Conservation (phyloP, 192 early-diverging fungal species). For the Podochytrium sp. region DNA sequence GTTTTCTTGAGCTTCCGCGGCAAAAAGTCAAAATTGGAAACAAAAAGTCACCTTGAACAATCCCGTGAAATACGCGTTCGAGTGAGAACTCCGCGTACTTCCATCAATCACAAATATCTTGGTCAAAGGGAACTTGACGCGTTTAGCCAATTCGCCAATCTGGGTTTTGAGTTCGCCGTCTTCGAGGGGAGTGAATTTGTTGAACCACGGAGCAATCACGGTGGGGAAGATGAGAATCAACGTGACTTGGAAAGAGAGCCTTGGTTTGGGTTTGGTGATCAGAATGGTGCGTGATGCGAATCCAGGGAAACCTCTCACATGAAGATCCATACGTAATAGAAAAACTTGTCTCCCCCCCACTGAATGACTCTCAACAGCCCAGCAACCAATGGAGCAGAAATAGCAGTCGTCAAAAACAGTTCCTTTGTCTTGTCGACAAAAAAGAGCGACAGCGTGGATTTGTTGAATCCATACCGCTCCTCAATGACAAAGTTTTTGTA, state of each 20-base stretch:
- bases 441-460: conserved; percentile 84
- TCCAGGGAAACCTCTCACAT: conserved; percentile 58
- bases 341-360: conserved; percentile 82
- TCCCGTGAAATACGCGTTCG: conserved; percentile 96
- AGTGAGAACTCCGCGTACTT: conserved; percentile 84
- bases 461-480: conserved; percentile 94
- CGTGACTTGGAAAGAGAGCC: conserved; percentile 49
- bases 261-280: background rate
- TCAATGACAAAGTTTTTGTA: conserved; percentile 97
- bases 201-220: conserved; percentile 97
- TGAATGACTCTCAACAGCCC: conserved; percentile 76
- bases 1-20: background rate
- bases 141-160: conserved; percentile 81
- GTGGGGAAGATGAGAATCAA: conserved; percentile 83
- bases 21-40: background rate
- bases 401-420: conserved; percentile 64
- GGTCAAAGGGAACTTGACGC: conserved; percentile 87
- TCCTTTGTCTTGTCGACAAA: conserved; percentile 80
- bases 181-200: conserved; percentile 86
- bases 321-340: conserved; percentile 90
- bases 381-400: conserved; percentile 80
- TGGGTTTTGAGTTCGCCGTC: conserved; percentile 78
- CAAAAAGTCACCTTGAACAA: conserved; percentile 71
- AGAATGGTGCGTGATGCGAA: too few species aligned
- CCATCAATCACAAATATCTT: conserved; percentile 97